These are phyloP conservation scores for Lepidium africanum DNA, from an alignment of 345 rosid species.

Conservation along the genomic window DNA sequence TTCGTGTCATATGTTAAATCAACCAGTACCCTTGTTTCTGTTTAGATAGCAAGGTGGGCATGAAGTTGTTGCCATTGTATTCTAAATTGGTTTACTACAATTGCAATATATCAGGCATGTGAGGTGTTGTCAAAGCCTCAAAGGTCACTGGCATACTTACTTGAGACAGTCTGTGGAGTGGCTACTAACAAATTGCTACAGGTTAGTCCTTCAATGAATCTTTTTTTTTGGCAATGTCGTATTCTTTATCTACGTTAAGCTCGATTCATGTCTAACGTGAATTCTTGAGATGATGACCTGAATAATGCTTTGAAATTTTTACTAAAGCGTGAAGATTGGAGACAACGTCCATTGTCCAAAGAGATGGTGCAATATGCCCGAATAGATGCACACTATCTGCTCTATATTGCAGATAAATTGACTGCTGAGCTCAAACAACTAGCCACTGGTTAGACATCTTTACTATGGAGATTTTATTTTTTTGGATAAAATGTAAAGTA, in stretches of 20 bases:
- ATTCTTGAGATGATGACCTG: background rate
- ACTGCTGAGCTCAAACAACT: constrained; percentile 56
- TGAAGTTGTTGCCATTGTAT: background rate
- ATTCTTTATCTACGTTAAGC: background rate
- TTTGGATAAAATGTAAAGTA: background rate
- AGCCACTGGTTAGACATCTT: constrained; percentile 44
- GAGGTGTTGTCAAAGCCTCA: constrained; percentile 84
- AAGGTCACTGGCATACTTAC: constrained; percentile 81
- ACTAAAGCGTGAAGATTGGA: constrained; percentile 94
- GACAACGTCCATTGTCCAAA: constrained; percentile 76
- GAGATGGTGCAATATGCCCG: constrained; percentile 80
- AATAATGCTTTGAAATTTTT: background rate
- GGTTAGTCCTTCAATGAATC: constrained; percentile 34
- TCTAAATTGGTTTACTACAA: background rate
- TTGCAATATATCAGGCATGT: constrained; percentile 53
- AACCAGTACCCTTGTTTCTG: background rate
- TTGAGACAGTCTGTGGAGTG: constrained; percentile 72
- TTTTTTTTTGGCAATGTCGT: background rate
- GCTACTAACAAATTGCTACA: constrained; percentile 75
- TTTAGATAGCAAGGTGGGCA: background rate
- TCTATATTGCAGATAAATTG: constrained; percentile 58
- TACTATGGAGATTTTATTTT: background rate
- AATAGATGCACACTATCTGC: constrained; percentile 79
- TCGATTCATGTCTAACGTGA: background rate
- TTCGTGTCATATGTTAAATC: background rate